Percentiles rank a stretch among this genome's conserved stretches.
Conservation (phyloP, 345 rosid genomes). For the Pelargonium nanum region DNA sequence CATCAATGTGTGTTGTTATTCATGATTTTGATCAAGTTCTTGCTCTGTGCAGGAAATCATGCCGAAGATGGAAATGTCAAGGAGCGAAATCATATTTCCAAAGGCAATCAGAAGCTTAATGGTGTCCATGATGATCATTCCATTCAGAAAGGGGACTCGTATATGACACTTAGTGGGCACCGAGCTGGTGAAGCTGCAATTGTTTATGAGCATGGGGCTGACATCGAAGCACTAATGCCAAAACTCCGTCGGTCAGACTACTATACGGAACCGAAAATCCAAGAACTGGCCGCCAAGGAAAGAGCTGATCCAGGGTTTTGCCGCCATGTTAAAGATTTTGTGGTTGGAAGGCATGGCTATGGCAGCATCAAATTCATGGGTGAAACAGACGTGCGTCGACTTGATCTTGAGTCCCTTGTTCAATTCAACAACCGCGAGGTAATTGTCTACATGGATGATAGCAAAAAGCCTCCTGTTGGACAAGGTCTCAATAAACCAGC, state of each 20-base stretch:
- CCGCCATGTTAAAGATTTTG: constrained; percentile 25
- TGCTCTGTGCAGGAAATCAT: constrained; percentile 26
- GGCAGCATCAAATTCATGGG: constrained; percentile 31
- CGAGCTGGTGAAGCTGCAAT: constrained; percentile 31
- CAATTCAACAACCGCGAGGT: constrained; percentile 33
- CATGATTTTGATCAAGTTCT: not conserved
- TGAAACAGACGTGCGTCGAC: constrained; percentile 28
- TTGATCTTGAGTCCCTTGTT: constrained; percentile 29
- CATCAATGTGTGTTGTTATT: not conserved
- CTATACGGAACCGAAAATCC: constrained; percentile 29
- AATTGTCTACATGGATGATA: constrained; percentile 29
- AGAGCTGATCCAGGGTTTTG: constrained; percentile 31
- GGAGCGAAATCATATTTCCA: constrained; percentile 24
- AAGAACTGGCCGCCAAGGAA: constrained; percentile 32
- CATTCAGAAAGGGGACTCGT: constrained; percentile 32
- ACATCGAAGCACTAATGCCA: constrained; percentile 36
- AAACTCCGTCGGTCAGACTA: constrained; percentile 28
- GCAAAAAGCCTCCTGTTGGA: constrained; percentile 63
- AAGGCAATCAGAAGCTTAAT: constrained; percentile 32
- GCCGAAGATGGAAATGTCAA: constrained; percentile 20
- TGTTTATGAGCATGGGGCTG: constrained; percentile 33
- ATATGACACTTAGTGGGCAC: constrained; percentile 21
- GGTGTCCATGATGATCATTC: constrained; percentile 32
- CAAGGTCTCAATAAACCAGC: constrained; percentile 81
- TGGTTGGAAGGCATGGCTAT: constrained; percentile 34